These are phyloP conservation scores for Eragrostis curvula DNA, from an alignment of 176 grass and related monocot genomes.

Conservation along the genomic window DNA sequence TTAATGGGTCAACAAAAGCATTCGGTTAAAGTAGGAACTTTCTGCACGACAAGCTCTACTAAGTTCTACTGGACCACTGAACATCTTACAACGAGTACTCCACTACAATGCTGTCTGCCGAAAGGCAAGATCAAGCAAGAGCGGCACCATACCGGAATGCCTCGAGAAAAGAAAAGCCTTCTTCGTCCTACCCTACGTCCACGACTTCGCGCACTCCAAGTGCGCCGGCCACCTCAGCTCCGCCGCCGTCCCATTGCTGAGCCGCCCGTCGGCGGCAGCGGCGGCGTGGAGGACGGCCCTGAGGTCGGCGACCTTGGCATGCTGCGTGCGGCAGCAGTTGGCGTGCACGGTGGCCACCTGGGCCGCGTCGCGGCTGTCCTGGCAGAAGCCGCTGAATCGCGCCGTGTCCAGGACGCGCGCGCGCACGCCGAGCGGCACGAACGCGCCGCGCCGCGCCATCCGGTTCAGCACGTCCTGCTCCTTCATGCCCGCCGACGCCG, in stretches of 20 bases:
- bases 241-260: not conserved
- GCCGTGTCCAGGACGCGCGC: slow-evolving; percentile 69
- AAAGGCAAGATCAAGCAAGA: not conserved
- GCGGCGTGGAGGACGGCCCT: slow-evolving; percentile 38
- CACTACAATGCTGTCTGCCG: not conserved
- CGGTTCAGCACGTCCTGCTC: slow-evolving; percentile 79
- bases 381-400: slow-evolving; percentile 79
- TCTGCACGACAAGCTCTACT: not conserved
- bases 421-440: slow-evolving; percentile 50
- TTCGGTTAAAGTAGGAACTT: not conserved
- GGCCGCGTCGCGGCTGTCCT: slow-evolving; percentile 54
- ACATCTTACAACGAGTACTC: not conserved
- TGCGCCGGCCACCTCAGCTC: slow-evolving; percentile 48
- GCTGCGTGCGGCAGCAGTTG: slow-evolving; percentile 76
- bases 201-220: slow-evolving; percentile 35
- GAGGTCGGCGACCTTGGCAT: slow-evolving; percentile 71
- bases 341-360: slow-evolving; percentile 79
- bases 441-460: slow-evolving; percentile 56
- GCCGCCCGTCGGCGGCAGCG: slow-evolving; percentile 15
- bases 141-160: not conserved
- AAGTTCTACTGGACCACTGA: not conserved
- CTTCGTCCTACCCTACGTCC: not conserved
- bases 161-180: not conserved
- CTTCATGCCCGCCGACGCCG: slow-evolving; percentile 53
- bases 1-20: not conserved